Evolutionary conservation across 768 basidiomycete genomes (phyloP), one percentile per base, ranked within the genome.

Genomic region (Fomitopsis serialis): DNA sequence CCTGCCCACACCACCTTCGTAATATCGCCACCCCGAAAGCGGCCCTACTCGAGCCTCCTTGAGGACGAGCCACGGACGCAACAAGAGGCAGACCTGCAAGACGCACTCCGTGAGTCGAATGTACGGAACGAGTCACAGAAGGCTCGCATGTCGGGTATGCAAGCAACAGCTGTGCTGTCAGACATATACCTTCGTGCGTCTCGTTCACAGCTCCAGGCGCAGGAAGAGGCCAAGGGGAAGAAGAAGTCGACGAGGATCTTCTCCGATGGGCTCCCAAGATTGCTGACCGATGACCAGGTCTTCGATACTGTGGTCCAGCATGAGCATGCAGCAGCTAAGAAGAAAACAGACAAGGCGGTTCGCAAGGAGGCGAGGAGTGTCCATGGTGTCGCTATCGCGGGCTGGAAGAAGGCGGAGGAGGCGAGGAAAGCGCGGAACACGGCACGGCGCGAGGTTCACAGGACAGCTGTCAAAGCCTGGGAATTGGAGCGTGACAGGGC

Each of bases 201-300:
- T 5, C 32, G 40, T 37, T 24, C 19, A n/a, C 48, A 59, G 55
- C 45, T 55, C 23, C 24, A 44, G 23, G 27, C 49, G 3, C 45
- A 62, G 52, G 54, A 53, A 43, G 51, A 54, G 35, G 58, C 56
- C 46, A 36, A 55, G 29, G 50, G 37, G 17, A n/a, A 50, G 52
- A 51, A 57, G 45, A 25, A 52, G 27, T 45, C 48, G 40, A 52
- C 42, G 9, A 44, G 45, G 52, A 42, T 59, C 19, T 25, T 57
- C 25, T 58, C 50, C 13, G 62, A 69, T 53, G 61, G 66, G 1
- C 36, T 65, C 27, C 58, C 63, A 2, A 56, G 35, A 35, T 56
- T 61, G 9, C 52, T 69, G 21, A 58, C 60, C 13, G 60, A 58
- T n/a, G 53, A 65, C 1, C 54, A 58, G 2, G 66, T 69, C 42